Evolutionary conservation across 495 filamentous ascomycete genomes (phyloP).

Genomic region (Aspergillus asperescens): DNA sequence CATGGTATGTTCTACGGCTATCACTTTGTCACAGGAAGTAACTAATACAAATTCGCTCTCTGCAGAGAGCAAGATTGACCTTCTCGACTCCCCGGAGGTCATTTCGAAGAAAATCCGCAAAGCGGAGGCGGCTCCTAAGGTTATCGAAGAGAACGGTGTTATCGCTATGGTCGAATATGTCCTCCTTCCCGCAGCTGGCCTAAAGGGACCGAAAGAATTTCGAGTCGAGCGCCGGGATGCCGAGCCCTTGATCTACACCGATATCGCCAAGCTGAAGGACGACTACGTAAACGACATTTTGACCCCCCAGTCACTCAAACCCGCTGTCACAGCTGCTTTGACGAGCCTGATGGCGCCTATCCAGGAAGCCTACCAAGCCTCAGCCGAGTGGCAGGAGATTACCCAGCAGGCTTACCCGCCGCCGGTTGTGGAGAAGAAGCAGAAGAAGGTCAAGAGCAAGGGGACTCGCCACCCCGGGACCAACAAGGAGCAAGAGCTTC

Average conservation of each 20-base stretch:
- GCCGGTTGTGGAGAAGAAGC: constrained; percentile 57
- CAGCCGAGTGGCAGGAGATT: constrained; percentile 75
- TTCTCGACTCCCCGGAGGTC: constrained; percentile 69
- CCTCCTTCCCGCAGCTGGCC: constrained; percentile 61
- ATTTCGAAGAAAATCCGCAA: constrained; percentile 79
- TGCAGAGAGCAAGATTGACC: constrained; percentile 67
- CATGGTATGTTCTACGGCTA: constrained; percentile 18
- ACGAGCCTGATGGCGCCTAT: constrained; percentile 70
- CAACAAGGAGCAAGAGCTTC: not conserved
- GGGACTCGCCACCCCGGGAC: constrained; percentile 59
- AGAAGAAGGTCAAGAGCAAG: constrained; percentile 77
- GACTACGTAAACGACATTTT: constrained; percentile 79
- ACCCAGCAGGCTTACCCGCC: constrained; percentile 78
- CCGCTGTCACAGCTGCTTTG: constrained; percentile 65
- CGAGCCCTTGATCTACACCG: constrained; percentile 72
- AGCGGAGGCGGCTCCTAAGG: constrained; percentile 66
- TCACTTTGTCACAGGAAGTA: not conserved
- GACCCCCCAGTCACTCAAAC: constrained; percentile 78
- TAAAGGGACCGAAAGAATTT: constrained; percentile 36
- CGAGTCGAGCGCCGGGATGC: constrained; percentile 34
- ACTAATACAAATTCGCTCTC: too few species aligned
- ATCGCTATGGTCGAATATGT: constrained; percentile 79
- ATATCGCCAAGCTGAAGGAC: constrained; percentile 62
- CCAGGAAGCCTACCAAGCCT: constrained; percentile 60
- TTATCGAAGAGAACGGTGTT: constrained; percentile 80